phyloP scores from a whole-genome alignment of 2,329 filamentous ascomycete genomes.

The Colletotrichum sp. region DNA sequence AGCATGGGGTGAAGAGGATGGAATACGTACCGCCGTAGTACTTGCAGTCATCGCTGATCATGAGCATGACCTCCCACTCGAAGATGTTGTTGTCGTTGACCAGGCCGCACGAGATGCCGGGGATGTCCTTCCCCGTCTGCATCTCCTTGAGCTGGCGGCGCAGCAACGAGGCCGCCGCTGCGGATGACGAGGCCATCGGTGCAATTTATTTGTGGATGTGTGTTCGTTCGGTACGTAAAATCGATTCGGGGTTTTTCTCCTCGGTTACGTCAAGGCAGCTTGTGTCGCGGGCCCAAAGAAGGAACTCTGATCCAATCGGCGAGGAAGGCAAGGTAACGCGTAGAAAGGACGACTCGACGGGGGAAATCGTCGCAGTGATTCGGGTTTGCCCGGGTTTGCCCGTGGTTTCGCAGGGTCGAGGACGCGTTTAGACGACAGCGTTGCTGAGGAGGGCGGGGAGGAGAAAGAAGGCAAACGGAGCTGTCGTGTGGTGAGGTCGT shows the following conservation, averaged over 20 bases:
- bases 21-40: conserved; percentile 80
- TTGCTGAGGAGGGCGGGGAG: background rate
- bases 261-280: background rate
- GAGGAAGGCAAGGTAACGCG: background rate
- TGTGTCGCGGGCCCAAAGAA: background rate
- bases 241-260: background rate
- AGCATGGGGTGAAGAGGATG: background rate
- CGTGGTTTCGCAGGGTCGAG: background rate
- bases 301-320: background rate
- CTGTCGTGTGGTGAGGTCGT: background rate
- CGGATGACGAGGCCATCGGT: conserved; percentile 47
- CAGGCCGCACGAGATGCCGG: conserved; percentile 91
- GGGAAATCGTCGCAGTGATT: fast-evolving
- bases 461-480: background rate
- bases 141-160: conserved; percentile 91
- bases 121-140: conserved; percentile 88
- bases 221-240: background rate
- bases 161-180: conserved; percentile 75
- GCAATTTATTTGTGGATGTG: background rate
- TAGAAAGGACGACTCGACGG: background rate
- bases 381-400: fast-evolving
- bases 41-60: conserved; percentile 95
- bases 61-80: conserved; percentile 98
- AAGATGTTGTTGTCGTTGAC: conserved; percentile 87
- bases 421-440: background rate